Evolutionary conservation across 768 basidiomycete species (phyloP), one percentile per base, ranked within the genome.

Genomic region (Lyophyllum decastes): DNA sequence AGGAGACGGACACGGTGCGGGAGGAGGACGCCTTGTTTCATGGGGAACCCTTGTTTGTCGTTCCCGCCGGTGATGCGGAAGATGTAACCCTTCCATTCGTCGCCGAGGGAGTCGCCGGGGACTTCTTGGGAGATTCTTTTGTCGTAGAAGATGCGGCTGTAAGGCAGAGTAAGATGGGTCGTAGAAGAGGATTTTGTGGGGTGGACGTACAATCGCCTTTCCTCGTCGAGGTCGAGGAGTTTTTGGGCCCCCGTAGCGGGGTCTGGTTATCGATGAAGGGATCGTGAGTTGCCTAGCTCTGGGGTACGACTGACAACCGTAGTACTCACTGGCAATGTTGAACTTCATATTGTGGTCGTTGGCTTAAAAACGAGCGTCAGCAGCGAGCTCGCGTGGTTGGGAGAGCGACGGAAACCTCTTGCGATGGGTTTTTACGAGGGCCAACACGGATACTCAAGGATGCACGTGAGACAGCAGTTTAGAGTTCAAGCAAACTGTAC

Each of bases 21-120:
- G 68, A 96, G 85, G 60, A 98, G 90, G 65, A 98, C 92, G 80
- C 96, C 95, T 80, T 99, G 96, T 79, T 98, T 98, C 94, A 98
- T 97, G 48, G 95, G 94, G 85, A 97, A 96, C 71, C 95, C 94
- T 75, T 95, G 93, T 81, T 94, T 94, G 87, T 98, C 95, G 83
- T 98, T 98, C 62, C 96, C 94, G 68, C 95, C 95, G 27, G 93
- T 95, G 81, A 99, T 92, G 68, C 94, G 89, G 83, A 97, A 86
- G 73, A 98, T 78, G 80, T 97, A 98, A 57, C 96, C 96, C 74
- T 92, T 93, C 85, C 87, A 98, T 81, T 98, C 96, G 72, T 96
- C 91, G 67, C 95, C 94, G 65, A 98, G 76, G 54, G 88, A 74
- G 80, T 97, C 95, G 59, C 84, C 92, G 46, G 94, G 83, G 68